Base-by-base conservation (phyloP, 2,329 filamentous ascomycete genomes). In the Nakataea oryzae region DNA sequence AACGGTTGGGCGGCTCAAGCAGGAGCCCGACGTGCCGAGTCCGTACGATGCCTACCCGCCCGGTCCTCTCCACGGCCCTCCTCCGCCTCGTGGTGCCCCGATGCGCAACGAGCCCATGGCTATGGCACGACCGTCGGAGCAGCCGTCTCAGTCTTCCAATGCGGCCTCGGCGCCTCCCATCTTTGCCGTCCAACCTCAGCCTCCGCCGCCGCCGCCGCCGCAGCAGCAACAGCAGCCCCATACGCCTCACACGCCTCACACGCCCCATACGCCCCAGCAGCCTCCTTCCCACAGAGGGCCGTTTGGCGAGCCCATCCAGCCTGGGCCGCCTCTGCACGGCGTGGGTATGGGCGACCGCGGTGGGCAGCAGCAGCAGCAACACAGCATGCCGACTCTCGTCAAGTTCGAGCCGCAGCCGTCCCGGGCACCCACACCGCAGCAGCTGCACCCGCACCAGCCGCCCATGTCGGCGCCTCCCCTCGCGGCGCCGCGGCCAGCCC, bases 1-100 rank as follows among this genome's bases (percentile, higher is more conserved):
- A 32, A 69, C 68, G 12, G 64, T 28, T 28, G 59, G 73, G 60
- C 74, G 73, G 30, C 74, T 82, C 58, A 83, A 83, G 69, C 79
- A 82, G 65, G 81, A 84, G 65, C 76, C 76, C 3, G 81, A 83
- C 58, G 66, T 75, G 57, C 69, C 70, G n/a, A 75, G 74, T 62
- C 78, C 76, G 50, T 79, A 77, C 63, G 80, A 83, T 54, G 71
- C 74, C 0, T 81, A 76, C 62, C 70, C 72, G 24, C 72, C 76
- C 61, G 9, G 21, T 7, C 54, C 54, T 12, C 24, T 24, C 27
- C 54, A 47, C n/a, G 54, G 29, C 2, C 75, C 74, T 24, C 74
- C 74, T 54, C 71, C 75, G 58, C 69, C 73, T 54, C 76, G 78
- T 29, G 73, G 71, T 24, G 72, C 74, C 4, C 70, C 74, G 27